These are phyloP conservation scores for Nitzschia sp. DNA, from an alignment of 108 stramenopile genomes.

Conservation along the genomic window DNA sequence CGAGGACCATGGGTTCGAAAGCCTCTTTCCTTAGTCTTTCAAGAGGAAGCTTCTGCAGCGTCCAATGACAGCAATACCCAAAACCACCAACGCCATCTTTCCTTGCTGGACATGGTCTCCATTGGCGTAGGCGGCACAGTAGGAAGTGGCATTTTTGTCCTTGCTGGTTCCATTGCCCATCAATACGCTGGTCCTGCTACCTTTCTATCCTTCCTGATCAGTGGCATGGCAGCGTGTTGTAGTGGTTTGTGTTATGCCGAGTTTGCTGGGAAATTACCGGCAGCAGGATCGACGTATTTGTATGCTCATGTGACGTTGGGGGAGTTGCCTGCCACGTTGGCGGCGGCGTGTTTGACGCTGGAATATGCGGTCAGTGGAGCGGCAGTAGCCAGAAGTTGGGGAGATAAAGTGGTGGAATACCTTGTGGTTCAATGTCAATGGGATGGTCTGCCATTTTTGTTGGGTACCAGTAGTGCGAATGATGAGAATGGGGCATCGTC, in stretches of 20 bases:
- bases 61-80: not conserved
- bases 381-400: constrained; percentile 91
- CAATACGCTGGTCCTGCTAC: constrained; percentile 87
- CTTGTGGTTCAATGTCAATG: constrained; percentile 29
- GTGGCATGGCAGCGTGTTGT: constrained; percentile 71
- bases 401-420: constrained; percentile 86
- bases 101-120: constrained; percentile 69
- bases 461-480: not conserved
- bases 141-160: constrained; percentile 88
- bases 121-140: constrained; percentile 86
- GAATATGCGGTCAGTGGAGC: constrained; percentile 82
- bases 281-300: constrained; percentile 78
- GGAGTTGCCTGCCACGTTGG: constrained; percentile 80
- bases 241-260: constrained; percentile 88
- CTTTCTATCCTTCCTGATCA: constrained; percentile 61
- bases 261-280: constrained; percentile 67
- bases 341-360: constrained; percentile 77
- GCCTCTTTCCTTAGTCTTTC: not conserved
- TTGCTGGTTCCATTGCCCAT: constrained; percentile 81
- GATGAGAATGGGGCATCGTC: constrained; percentile 33
- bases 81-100: not conserved
- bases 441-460: not conserved
- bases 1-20: constrained; percentile 1
- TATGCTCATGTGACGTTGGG: constrained; percentile 67
- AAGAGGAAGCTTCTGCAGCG: not conserved